Evolutionary conservation across 352 stramenopile genomes (phyloP), one percentile per base, ranked within the genome.

Genomic region (Pelagophyceae sp.): DNA sequence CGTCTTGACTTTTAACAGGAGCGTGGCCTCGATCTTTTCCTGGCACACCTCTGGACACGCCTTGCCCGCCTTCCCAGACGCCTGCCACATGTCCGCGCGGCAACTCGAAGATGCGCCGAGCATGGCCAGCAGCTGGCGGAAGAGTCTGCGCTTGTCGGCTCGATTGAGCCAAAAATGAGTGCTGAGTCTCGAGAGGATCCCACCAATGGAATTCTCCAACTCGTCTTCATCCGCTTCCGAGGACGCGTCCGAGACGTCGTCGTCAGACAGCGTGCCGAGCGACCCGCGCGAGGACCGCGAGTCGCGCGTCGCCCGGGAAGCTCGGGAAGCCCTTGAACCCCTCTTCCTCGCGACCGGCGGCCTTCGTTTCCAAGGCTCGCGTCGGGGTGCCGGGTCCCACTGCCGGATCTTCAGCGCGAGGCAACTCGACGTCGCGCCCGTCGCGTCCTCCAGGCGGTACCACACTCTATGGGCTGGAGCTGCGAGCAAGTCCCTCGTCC

Each of bases 361-460:
- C n/a, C n/a, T n/a, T n/a, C n/a, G n/a, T n/a, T n/a, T n/a, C n/a
- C n/a, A n/a, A n/a, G n/a, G n/a, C n/a, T n/a, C n/a, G n/a, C n/a
- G n/a, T 5, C 58, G 23, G 23, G 58, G 23, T 6, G 17, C 23
- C 17, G 63, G 63, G 35, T 72, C 63, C 63, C 63, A 72, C 35
- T n/a, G 58, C 33, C 67, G 33, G 6, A 74, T 31, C 15, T 29
- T 1, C 2, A 74, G 67, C 38, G 35, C 67, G 67, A 74, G 3
- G 67, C 33, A 58, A 11, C 31, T 74, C 0, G 20, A 19, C 33
- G 67, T 74, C 2, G 35, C 3, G 1, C 67, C 67, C 33, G 33
- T 33, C 2, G 51, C 67, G 27, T 58, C 67, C 29, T 74, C 67
- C 11, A 74, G 38, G 27, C 67, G 67, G 38, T 74, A 58, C 67